Evolutionary conservation across 2,329 filamentous ascomycete species (phyloP).

Genomic region (Blumeria graminis): DNA sequence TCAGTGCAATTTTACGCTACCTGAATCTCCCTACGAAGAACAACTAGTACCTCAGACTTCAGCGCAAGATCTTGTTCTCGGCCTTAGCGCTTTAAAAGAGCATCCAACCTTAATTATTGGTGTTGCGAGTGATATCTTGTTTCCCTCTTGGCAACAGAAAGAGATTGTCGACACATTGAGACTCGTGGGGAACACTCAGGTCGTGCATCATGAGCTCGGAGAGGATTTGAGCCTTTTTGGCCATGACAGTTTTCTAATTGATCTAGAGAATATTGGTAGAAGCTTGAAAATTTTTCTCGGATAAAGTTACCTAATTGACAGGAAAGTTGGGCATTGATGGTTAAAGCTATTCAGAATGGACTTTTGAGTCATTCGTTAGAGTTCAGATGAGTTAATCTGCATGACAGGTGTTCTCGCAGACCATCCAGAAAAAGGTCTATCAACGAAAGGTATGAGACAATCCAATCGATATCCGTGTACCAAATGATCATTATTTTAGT

Average conservation of each 20-base stretch:
- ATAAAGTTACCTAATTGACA: constrained; percentile 14
- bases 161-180: constrained; percentile 73
- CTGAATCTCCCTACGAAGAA: constrained; percentile 67
- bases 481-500: too few species aligned
- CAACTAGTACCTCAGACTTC: constrained; percentile 32
- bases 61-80: constrained; percentile 56
- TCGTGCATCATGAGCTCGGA: constrained; percentile 74
- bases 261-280: constrained; percentile 77
- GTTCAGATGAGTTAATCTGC: too few species aligned
- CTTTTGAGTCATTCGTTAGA: too few species aligned
- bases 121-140: constrained; percentile 85
- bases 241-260: constrained; percentile 86
- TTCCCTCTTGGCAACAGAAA: constrained; percentile 93
- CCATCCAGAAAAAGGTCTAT: too few species aligned
- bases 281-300: constrained; percentile 57
- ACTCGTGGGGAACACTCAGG: constrained; percentile 51
- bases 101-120: constrained; percentile 76
- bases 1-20: constrained; percentile 59
- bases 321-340: too few species aligned
- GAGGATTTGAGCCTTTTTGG: constrained; percentile 90
- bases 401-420: too few species aligned
- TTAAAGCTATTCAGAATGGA: too few species aligned
- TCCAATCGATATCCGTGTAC: too few species aligned
- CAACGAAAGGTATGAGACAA: too few species aligned
- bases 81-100: constrained; percentile 45